Evolutionary conservation across 2,329 filamentous ascomycete species (phyloP).

Genomic region (Phyllosticta ampelicida): DNA sequence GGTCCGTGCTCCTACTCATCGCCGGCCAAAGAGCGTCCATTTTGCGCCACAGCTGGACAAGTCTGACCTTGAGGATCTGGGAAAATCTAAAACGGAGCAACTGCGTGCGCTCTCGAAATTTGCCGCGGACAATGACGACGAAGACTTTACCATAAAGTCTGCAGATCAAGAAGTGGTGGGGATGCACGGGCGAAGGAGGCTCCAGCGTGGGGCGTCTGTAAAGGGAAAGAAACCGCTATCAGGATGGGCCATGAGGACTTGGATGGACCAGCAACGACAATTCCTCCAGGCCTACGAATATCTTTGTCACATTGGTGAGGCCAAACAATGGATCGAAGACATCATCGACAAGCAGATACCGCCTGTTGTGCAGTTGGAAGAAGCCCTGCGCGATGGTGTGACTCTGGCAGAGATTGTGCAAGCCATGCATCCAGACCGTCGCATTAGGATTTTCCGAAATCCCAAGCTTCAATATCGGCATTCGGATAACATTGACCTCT

Average conservation of each 20-base stretch:
- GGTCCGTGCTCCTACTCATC: slow-evolving; percentile 24
- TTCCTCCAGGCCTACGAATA: slow-evolving; percentile 97
- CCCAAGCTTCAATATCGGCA: slow-evolving; percentile 84
- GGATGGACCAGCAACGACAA: slow-evolving; percentile 98
- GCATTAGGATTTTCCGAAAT: slow-evolving; percentile 74
- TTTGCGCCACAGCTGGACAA: slow-evolving; percentile 22
- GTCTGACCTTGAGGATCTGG: slow-evolving; percentile 64
- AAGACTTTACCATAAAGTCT: slow-evolving; percentile 70
- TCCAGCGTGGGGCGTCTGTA: slow-evolving; percentile 58
- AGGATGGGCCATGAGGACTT: slow-evolving; percentile 71
- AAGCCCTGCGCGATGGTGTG: slow-evolving; percentile 83
- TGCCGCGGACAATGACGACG: slow-evolving; percentile 61
- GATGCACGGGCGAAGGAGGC: slow-evolving; percentile 67
- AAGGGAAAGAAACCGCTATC: slow-evolving; percentile 42
- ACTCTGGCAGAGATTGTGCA: slow-evolving; percentile 92
- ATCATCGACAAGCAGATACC: slow-evolving; percentile 77
- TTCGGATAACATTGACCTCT: slow-evolving; percentile 94
- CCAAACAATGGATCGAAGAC: slow-evolving; percentile 97
- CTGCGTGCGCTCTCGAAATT: slow-evolving; percentile 70
- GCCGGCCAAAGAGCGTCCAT: slow-evolving; percentile 18
- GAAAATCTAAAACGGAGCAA: slow-evolving; percentile 82
- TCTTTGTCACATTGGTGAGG: slow-evolving; percentile 95
- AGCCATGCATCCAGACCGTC: slow-evolving; percentile 66
- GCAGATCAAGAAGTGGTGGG: slow-evolving; percentile 79
- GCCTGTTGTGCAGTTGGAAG: slow-evolving; percentile 86